Evolutionary conservation across 202 grass and related monocot genomes (phyloP), one percentile per base, ranked within the genome.

Genomic region (Musa balbisiana): DNA sequence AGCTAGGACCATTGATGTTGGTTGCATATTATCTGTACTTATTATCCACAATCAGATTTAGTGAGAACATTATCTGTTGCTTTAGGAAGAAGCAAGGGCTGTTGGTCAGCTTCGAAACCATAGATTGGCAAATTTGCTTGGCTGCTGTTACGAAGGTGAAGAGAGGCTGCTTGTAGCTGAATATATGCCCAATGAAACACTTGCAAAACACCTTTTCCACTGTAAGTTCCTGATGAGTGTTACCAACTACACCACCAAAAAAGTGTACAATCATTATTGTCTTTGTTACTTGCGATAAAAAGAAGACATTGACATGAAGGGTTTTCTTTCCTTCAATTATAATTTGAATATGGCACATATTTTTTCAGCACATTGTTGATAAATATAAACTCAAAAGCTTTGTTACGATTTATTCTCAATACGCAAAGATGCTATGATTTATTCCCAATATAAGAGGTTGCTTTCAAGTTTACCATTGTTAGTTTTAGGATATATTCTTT

Each of bases 121-220:
- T 67, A 93, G 91, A 78, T 81, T 98, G 58, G 88, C 83, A 71
- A 98, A 98, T 84, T 84, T 98, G 83, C 86, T 98, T 52, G 95
- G 95, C 27, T 99, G 91, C 79, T 94, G 91, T 80, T 99, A 85
- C 50, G 95, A 94, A 88, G 95, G 95, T 79, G 87, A 94, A 1
- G 95, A 99, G 85, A 94, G 95, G 77, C 84, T 99, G 78, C 95
- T 99, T 73, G 95, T 99, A 55, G 95, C 95, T 60, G 95, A 99
- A 79, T 99, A 92, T 83, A 92, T 99, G 95, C 86, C 95, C 78
- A 99, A 94, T 12, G 91, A 99, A 70, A 99, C 95, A 43, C 89
- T 98, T 53, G 88, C 94, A 50, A 94, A 98, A 72, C 94, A 92
- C 62, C 94, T 98, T 80, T 98, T 98, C 80, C 95, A 98, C 71